Percentiles rank a stretch among this genome's conserved stretches.
These are phyloP conservation scores for Prosopis cineraria DNA, from an alignment of 306 rosid species.

Conservation along the genomic window DNA sequence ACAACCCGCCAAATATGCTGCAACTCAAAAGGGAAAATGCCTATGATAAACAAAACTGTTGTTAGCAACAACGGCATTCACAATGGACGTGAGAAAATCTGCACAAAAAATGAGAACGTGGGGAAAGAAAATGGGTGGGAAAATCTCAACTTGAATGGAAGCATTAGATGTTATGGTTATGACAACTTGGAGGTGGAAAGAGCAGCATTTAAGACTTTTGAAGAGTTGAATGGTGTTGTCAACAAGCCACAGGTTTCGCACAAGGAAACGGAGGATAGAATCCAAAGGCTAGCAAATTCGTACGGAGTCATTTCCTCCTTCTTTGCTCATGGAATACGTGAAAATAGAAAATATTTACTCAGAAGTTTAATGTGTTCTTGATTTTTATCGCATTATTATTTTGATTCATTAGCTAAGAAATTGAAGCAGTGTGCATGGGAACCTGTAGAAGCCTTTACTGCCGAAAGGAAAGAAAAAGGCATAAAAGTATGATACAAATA, in stretches of 20 bases:
- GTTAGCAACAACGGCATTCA: constrained; percentile 25
- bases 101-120: constrained; percentile 37
- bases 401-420: constrained; percentile 1
- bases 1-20: constrained; percentile 34
- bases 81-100: constrained; percentile 36
- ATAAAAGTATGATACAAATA: neutral
- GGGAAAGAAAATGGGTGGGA: constrained; percentile 22
- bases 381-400: constrained; percentile 3
- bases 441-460: neutral
- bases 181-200: constrained; percentile 61
- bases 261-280: constrained; percentile 83
- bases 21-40: constrained; percentile 33
- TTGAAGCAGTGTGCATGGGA: constrained; percentile 5
- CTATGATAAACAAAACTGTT: constrained; percentile 36
- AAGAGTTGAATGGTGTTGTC: constrained; percentile 50
- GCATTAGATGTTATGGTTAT: constrained; percentile 37
- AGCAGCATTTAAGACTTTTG: constrained; percentile 74
- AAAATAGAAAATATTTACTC: neutral
- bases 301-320: constrained; percentile 43
- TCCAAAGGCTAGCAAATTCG: constrained; percentile 75
- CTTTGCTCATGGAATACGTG: constrained; percentile 23
- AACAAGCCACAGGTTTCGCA: constrained; percentile 61
- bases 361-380: neutral
- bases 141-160: constrained; percentile 41
- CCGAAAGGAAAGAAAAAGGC: neutral